Conservation (phyloP, 306 rosid species). For the Quercus parvula region DNA sequence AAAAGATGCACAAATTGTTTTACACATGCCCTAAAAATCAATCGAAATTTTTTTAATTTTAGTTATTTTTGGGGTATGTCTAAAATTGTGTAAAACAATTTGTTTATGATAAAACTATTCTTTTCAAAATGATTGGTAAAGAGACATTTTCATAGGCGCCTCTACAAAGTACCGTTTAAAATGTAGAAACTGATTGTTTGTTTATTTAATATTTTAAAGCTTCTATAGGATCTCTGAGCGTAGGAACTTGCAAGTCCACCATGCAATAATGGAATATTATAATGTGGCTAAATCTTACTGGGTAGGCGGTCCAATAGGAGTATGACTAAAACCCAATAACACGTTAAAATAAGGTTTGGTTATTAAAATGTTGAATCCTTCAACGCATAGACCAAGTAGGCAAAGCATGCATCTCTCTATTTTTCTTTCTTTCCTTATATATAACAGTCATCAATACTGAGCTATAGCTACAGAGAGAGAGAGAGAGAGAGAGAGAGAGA, state of each 20-base stretch:
- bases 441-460: neutral
- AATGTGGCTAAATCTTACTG: neutral
- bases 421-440: neutral
- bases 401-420: neutral
- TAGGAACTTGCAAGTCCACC: neutral
- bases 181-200: no score
- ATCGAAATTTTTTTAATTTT: no score
- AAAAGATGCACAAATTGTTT: no score
- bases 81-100: no score
- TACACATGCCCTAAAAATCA: no score
- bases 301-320: neutral
- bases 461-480: neutral
- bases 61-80: no score
- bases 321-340: constrained; percentile 17
- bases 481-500: neutral
- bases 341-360: neutral
- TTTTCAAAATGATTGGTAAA: no score
- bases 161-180: no score
- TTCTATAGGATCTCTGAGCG: neutral
- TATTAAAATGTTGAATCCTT: constrained; percentile 15
- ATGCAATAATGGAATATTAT: neutral
- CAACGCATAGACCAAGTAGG: constrained; percentile 19
- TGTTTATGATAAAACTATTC: no score
- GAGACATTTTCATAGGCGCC: no score
- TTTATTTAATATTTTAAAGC: neutral